Evolutionary conservation across 192 early-diverging fungal genomes (phyloP).

Genomic region (Linnemannia zychae): DNA sequence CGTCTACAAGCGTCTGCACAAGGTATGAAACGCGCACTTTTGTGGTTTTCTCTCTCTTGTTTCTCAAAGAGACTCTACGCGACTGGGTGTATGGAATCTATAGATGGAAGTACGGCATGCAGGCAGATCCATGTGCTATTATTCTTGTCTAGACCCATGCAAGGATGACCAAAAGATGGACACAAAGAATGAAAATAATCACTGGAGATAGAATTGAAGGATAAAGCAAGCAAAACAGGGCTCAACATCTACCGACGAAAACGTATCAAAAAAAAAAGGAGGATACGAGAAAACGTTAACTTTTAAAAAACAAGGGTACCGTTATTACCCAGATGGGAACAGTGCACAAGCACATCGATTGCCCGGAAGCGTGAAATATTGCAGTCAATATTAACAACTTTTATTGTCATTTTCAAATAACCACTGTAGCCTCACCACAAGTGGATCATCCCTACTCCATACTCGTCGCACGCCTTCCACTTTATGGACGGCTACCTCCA

Average conservation of each 20-base stretch:
- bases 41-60: too few species aligned
- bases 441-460: constrained; percentile 92
- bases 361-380: too few species aligned
- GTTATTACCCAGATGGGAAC: neutral
- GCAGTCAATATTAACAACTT: too few species aligned
- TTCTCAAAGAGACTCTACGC: neutral
- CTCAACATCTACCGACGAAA: neutral
- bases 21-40: constrained; percentile 67
- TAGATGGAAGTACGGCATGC: neutral
- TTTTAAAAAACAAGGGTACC: neutral
- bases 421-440: constrained; percentile 64
- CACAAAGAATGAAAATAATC: neutral
- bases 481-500: constrained; percentile 95
- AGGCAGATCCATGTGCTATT: neutral
- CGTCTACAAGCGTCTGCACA: constrained; percentile 92
- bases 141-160: neutral
- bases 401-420: neutral
- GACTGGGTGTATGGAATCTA: neutral
- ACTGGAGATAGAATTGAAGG: neutral
- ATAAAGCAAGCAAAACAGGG: neutral
- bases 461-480: constrained; percentile 96
- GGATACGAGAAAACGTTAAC: neutral
- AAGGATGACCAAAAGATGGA: neutral
- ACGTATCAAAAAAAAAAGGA: neutral
- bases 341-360: neutral